These are phyloP conservation scores for Ophiostoma sp. DNA, from an alignment of 2,329 filamentous ascomycete species.

Conservation along the genomic window DNA sequence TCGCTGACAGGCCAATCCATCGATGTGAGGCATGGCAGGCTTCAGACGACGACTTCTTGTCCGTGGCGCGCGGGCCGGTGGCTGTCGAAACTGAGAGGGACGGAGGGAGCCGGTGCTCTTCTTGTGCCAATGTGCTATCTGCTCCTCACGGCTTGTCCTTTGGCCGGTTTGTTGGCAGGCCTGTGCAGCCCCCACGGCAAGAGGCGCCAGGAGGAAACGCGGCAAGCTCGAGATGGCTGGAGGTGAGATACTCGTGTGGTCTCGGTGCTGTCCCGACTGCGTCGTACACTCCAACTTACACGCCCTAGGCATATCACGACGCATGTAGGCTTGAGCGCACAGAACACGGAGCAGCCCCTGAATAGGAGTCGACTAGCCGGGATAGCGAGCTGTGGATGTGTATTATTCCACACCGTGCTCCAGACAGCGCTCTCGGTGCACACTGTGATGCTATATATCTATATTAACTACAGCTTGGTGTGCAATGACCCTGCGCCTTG, in stretches of 20 bases:
- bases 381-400: not conserved
- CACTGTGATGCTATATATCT: not conserved
- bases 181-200: too few species aligned
- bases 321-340: too few species aligned
- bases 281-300: too few species aligned
- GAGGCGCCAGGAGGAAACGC: too few species aligned
- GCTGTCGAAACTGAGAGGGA: not conserved
- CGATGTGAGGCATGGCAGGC: not conserved
- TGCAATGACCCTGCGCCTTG: not conserved
- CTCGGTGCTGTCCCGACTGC: too few species aligned
- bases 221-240: too few species aligned
- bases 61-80: not conserved
- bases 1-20: too few species aligned
- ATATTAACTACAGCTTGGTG: not conserved
- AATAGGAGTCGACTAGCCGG: too few species aligned
- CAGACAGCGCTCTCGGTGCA: not conserved
- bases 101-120: not conserved
- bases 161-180: not conserved
- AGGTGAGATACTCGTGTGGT: too few species aligned
- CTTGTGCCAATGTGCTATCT: not conserved
- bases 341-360: too few species aligned
- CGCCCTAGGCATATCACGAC: too few species aligned
- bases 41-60: not conserved
- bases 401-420: not conserved
- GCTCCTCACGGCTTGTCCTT: slow-evolving; percentile 1